Evolutionary conservation across 2,329 filamentous ascomycete species (phyloP), one percentile per base, ranked within the genome.

Genomic region (Colletotrichum abscissum): DNA sequence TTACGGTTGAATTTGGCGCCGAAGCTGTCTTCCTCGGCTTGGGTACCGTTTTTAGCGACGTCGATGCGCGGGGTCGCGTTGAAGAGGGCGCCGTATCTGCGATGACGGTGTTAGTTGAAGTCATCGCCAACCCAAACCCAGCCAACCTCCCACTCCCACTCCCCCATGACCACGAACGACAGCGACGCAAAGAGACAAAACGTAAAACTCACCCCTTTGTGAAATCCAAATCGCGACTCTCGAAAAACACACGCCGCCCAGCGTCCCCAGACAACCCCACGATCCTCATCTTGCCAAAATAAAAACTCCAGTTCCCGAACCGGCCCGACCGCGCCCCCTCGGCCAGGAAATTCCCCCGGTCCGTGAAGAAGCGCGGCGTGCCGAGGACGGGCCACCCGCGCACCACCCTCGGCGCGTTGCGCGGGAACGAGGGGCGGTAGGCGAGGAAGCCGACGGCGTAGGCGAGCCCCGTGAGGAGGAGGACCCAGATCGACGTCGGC

Each of bases 231-330:
- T 83, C 81, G 52, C 82, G 83, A 33, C 81, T 82, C 16, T 87
- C 86, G 52, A 86, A 86, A 69, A 87, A 88, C 2, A 84, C 55
- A 28, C 82, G 79, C 19, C 87, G 81, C 2, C 80, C 82, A 12
- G 82, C 80, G 4, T 82, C 79, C 1, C 87, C 86, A 4, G 81
- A 82, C 12, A 89, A 60, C 2, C 81, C 85, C 9, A 89, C 78
- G 14, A 89, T 82, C 2, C 80, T 81, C 69, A 85, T 80, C 6
- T 81, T 77, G 0, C 88, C 87, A 3, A 85, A 84, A 74, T 85
- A 85, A 76, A 88, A 89, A 64, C 82, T 85, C 75, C 88, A 89
- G 62, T 85, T 85, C 30, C 86, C 85, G 1, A 81, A 83, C 5
- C 75, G 64, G 0, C 81, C 81, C 8, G 79, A 73, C 16, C 74